These are phyloP conservation scores for Ophiognomonia clavigignenti-juglandacearum DNA, from an alignment of 2,329 filamentous ascomycete genomes.

Conservation along the genomic window DNA sequence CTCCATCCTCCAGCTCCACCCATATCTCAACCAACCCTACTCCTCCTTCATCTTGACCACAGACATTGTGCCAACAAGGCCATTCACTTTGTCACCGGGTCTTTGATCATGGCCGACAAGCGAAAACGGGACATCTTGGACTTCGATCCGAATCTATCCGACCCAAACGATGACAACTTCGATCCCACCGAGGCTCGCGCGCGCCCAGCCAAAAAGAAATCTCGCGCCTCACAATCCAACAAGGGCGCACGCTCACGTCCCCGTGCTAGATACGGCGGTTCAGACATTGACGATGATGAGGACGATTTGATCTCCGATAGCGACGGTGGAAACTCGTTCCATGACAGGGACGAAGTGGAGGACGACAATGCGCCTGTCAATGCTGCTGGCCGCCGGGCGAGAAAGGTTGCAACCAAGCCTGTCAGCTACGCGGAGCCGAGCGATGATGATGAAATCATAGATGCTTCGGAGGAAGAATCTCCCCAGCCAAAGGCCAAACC, in stretches of 20 bases:
- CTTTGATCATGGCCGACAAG: conserved; percentile 36
- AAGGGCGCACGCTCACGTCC: conserved; percentile 25
- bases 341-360: conserved; percentile 39
- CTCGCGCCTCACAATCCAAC: conserved; percentile 26
- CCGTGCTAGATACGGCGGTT: conserved; percentile 46
- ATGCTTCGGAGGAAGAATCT: conserved; percentile 21
- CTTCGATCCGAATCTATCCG: conserved; percentile 64
- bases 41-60: not conserved
- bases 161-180: conserved; percentile 63
- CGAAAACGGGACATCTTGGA: conserved; percentile 52
- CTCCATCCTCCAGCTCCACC: not conserved
- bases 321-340: conserved; percentile 45
- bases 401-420: conserved; percentile 40
- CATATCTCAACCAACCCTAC: not conserved
- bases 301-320: conserved; percentile 53
- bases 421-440: conserved; percentile 44
- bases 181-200: conserved; percentile 46
- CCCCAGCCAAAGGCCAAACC: too few species aligned
- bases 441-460: conserved; percentile 33
- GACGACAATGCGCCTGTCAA: conserved; percentile 37
- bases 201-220: conserved; percentile 33
- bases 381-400: conserved; percentile 42
- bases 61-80: not conserved
- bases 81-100: not conserved
- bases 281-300: conserved; percentile 59